Base-by-base conservation (phyloP, 2,329 filamentous ascomycete genomes). In the Ophiognomonia clavigignenti-juglandacearum region DNA sequence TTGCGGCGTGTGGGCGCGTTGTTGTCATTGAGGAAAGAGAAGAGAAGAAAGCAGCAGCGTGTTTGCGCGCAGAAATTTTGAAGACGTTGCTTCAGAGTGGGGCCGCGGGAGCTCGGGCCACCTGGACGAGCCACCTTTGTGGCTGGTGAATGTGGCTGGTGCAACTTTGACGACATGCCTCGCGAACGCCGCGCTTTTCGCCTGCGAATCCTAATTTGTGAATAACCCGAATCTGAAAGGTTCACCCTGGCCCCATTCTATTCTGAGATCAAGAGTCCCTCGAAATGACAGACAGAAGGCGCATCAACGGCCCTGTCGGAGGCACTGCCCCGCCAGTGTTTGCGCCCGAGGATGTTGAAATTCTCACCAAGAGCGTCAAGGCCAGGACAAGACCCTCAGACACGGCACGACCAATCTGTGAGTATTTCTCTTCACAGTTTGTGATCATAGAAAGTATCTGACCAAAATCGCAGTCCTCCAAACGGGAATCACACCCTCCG, bases 401-500 rank as follows among this genome's bases (percentile, higher is more conserved):
- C 68, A 80, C 84, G 56, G 79, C 93, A 54, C 80, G 92, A 60
- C 91, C 89, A 69, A 88, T 95, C 67, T 96, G 89, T 93, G 77
- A 65, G 85, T 72, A 11, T 31, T 52, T 24, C 9, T n/a, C 19
- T n/a, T 6, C 11, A 40, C 18, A 46, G 27, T 39, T 29, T 26
- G 31, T 2, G 14, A 35, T 16, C 10, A 4, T 35, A n/a, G 26
- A 39, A 39, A 20, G 41, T 34, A 27, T 2, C 51, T 52, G 16
- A 54, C 26, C 45, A 38, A 34, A 46, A 42, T 55, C 38, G 41
- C 54, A 95, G 90, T 92, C 64, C 74, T 97, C 37, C 90, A 93
- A 65, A 96, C 92, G 8, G 90, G 90, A 20, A 80, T 97, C 4
- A 91, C 93, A 1, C 92, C 93, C 16, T 95, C 92, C 13, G 93